Conservation (phyloP, 202 grass and related monocot species). For the Zizania palustris region DNA sequence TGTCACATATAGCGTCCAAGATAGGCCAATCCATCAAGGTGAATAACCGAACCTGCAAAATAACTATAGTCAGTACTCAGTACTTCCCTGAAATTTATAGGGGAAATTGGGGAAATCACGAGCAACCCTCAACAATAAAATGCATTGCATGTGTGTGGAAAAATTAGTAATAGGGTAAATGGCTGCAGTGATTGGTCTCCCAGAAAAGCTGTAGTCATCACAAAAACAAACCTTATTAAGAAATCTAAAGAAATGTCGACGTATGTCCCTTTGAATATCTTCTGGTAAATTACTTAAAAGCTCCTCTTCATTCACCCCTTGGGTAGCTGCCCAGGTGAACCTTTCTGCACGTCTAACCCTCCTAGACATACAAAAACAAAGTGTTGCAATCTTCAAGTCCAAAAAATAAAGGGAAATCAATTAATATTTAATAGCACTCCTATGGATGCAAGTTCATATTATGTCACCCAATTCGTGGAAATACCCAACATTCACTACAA, state of each 20-base stretch:
- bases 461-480: background rate
- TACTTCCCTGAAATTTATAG: background rate
- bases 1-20: conserved; percentile 89
- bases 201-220: background rate
- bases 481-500: background rate
- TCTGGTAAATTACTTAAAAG: conserved; percentile 89
- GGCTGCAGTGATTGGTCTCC: background rate
- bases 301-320: conserved; percentile 90
- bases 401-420: conserved; percentile 1
- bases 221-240: conserved; percentile 69
- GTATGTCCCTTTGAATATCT: conserved; percentile 95
- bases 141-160: background rate
- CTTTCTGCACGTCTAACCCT: conserved; percentile 84
- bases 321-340: conserved; percentile 94
- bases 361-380: conserved; percentile 53
- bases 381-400: background rate
- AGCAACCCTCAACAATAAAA: background rate
- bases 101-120: background rate
- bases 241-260: conserved; percentile 85
- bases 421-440: background rate
- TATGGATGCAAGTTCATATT: background rate
- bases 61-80: conserved; percentile 1
- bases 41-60: conserved; percentile 81
- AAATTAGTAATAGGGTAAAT: conserved; percentile 15
- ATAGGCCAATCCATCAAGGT: conserved; percentile 85